Percentiles rank a stretch among this genome's conserved stretches.
phyloP scores from a whole-genome alignment of 306 rosid genomes.

The Sesbania bispinosa region DNA sequence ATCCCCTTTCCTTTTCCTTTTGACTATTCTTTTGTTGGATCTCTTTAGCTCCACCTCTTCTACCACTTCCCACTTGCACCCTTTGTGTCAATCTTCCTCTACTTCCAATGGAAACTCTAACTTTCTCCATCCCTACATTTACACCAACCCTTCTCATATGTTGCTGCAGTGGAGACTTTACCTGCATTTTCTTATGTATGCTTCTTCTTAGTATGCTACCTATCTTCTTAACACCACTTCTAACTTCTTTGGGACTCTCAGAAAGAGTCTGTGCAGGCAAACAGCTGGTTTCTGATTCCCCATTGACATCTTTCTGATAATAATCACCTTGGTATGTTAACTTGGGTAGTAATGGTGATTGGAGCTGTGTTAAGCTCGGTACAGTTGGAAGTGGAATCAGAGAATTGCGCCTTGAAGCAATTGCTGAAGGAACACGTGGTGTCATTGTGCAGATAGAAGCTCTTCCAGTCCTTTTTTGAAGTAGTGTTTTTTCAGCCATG shows the following conservation, averaged over 20 bases:
- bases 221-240: conserved; percentile 59
- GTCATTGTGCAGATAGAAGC: conserved; percentile 68
- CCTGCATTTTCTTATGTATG: conserved; percentile 58
- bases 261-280: conserved; percentile 46
- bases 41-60: conserved; percentile 58
- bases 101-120: conserved; percentile 84
- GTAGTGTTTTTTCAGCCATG: conserved; percentile 40
- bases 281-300: conserved; percentile 44
- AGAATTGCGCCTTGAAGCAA: conserved; percentile 78
- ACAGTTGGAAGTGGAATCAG: conserved; percentile 72
- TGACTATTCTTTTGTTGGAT: conserved; percentile 54
- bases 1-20: conserved; percentile 92
- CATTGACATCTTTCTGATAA: conserved; percentile 46
- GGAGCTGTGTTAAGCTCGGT: conserved; percentile 46
- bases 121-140: conserved; percentile 84
- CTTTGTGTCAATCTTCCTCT: conserved; percentile 67
- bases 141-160: conserved; percentile 73
- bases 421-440: conserved; percentile 43
- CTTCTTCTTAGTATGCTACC: conserved; percentile 70
- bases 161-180: conserved; percentile 68
- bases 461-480: conserved; percentile 72
- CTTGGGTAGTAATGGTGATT: conserved; percentile 42
- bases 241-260: conserved; percentile 70
- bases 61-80: conserved; percentile 52
- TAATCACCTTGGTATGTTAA: conserved; percentile 40